These are phyloP conservation scores for Cytospora paraplurivora DNA, from an alignment of 2,329 filamentous ascomycete species.

Conservation along the genomic window DNA sequence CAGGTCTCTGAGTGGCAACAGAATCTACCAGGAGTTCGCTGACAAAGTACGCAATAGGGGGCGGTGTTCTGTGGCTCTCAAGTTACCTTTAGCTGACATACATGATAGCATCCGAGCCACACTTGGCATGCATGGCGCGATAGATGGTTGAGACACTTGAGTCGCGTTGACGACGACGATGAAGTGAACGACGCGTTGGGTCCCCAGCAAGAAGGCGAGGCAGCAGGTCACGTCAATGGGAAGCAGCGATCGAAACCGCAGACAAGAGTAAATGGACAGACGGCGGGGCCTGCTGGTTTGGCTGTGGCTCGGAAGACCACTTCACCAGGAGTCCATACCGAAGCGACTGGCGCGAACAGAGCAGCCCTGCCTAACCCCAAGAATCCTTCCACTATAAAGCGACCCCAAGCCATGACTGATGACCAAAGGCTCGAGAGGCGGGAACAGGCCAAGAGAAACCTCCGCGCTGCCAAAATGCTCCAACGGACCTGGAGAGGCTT, in stretches of 20 bases:
- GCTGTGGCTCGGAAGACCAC: not conserved
- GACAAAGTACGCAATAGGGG: conserved; percentile 32
- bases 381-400: not conserved
- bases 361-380: not conserved
- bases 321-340: not conserved
- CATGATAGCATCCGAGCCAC: conserved; percentile 38
- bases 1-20: conserved; percentile 31
- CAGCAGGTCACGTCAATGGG: not conserved
- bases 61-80: conserved; percentile 16
- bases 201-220: conserved; percentile 15
- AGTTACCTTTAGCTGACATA: not conserved
- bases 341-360: not conserved
- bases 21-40: conserved; percentile 40
- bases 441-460: not conserved
- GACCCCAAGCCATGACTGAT: conserved; percentile 6
- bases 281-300: not conserved
- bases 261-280: not conserved
- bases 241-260: not conserved
- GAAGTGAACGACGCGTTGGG: conserved; percentile 26
- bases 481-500: conserved; percentile 20
- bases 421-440: conserved; percentile 14
- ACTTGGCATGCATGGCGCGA: conserved; percentile 37
- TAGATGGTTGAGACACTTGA: conserved; percentile 37
- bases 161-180: conserved; percentile 29
- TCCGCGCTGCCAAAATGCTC: conserved; percentile 8